These are phyloP conservation scores for Hypholoma fasciculare DNA, from an alignment of 768 basidiomycete species.

Conservation along the genomic window DNA sequence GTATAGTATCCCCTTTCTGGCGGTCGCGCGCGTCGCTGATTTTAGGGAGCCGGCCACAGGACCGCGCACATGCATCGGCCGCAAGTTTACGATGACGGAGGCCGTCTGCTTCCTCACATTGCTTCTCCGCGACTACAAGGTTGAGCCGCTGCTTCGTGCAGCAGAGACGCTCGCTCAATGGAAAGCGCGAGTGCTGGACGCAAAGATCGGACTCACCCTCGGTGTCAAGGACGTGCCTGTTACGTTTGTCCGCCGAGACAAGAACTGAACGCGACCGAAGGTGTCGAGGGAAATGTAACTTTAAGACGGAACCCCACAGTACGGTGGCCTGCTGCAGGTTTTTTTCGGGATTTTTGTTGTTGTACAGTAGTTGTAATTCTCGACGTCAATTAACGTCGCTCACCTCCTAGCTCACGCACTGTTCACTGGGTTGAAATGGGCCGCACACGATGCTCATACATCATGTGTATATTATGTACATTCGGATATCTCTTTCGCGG, in stretches of 20 bases:
- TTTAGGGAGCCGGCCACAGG: constrained; percentile 23
- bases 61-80: constrained; percentile 54
- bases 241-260: constrained; percentile 27
- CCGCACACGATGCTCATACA: too few species aligned
- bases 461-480: not conserved
- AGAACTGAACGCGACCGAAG: not conserved
- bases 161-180: constrained; percentile 40
- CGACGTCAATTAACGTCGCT: too few species aligned
- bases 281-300: not conserved
- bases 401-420: too few species aligned
- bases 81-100: constrained; percentile 55
- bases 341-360: too few species aligned
- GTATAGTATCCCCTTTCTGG: not conserved
- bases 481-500: not conserved
- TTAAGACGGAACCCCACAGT: not conserved
- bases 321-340: not conserved
- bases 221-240: constrained; percentile 34
- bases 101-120: constrained; percentile 55
- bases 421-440: too few species aligned
- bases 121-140: constrained; percentile 51
- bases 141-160: constrained; percentile 41
- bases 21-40: too few species aligned
- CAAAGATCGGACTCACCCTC: constrained; percentile 32
- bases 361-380: too few species aligned
- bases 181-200: constrained; percentile 37